phyloP scores from a whole-genome alignment of 108 stramenopile genomes.

The Pseudonitzschia delicatissima region DNA sequence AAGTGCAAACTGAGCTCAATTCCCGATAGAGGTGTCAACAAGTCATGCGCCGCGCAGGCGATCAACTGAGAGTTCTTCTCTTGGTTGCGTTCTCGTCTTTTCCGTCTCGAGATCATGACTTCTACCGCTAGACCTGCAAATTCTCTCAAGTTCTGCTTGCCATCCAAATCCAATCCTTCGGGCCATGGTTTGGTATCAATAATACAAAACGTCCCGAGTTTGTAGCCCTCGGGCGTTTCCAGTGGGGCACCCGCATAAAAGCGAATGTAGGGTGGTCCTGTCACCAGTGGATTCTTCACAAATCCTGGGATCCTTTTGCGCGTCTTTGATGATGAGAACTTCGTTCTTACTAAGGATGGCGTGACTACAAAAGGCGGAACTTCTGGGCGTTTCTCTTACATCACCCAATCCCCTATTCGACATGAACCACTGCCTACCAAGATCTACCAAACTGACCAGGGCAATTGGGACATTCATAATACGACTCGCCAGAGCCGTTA shows the following conservation, averaged over 20 bases:
- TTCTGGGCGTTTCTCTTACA: conserved; percentile 74
- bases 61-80: conserved; percentile 51
- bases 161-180: conserved; percentile 46
- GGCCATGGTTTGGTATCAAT: conserved; percentile 71
- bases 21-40: conserved; percentile 60
- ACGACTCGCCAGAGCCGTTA: conserved; percentile 37
- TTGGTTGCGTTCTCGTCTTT: conserved; percentile 27
- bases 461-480: conserved; percentile 70
- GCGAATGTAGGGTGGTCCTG: conserved; percentile 72
- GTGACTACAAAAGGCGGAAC: conserved; percentile 82
- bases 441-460: conserved; percentile 65
- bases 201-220: conserved; percentile 79
- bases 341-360: conserved; percentile 51
- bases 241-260: conserved; percentile 86
- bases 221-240: conserved; percentile 66
- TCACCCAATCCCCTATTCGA: conserved; percentile 64
- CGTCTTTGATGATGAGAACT: conserved; percentile 68
- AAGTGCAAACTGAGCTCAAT: conserved; percentile 52
- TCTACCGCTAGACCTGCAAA: conserved; percentile 62
- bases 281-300: conserved; percentile 62
- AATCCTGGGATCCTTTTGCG: conserved; percentile 69
- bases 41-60: conserved; percentile 69
- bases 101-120: conserved; percentile 51
- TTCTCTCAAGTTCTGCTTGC: conserved; percentile 69
- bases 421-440: conserved; percentile 82